Base-by-base conservation (phyloP, 2,329 filamentous ascomycete genomes). In the Sphaerulina musiva region DNA sequence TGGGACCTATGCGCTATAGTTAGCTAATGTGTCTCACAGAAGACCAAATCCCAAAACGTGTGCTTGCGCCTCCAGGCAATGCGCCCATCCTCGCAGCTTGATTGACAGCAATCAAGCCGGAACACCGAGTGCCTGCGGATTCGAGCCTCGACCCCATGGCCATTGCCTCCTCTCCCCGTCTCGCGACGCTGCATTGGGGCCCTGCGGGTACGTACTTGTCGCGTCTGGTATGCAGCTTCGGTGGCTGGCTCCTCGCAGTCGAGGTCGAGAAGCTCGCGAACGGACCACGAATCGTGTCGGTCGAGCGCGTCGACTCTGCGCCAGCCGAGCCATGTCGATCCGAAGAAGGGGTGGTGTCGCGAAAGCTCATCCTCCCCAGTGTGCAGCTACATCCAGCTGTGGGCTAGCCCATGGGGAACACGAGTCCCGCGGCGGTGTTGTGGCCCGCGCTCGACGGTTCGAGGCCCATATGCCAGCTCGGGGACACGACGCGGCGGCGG, bases 271-370 rank as follows among this genome's bases (percentile, higher is more conserved):
- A 60, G 42, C 56, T 59, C 43, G 38, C 52, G 46, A 64, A 66
- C 14, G 63, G 76, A 2, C 79, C 83, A 69, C 78, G 80, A 62
- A 85, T 76, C 51, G 86, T 89, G 66, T 82, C 79, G 66, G 78
- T 79, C 58, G 84, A 87, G 64, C 80, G 79, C 72, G 79, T 81
- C 74, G 83, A 87, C 65, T 82, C 79, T 66, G 80, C 80, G 73
- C 80, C 82, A 61, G 78, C 74, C 60, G 83, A 84, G 74, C 79
- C 83, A 78, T 85, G 80, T 73, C 83, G 84, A 72, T 77, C 76
- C 65, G 73, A 72, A 66, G 75, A 74, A 38, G 58, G 51, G 51
- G 44, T 54, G 47, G 48, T 55, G 47, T 55, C 58, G 52, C 59
- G 60, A 53, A 60, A 56, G 52, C 50, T 59, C 58, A 60, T 62